Conservation (phyloP, 805 yeast genomes). For the Saturnispora halmiae region DNA sequence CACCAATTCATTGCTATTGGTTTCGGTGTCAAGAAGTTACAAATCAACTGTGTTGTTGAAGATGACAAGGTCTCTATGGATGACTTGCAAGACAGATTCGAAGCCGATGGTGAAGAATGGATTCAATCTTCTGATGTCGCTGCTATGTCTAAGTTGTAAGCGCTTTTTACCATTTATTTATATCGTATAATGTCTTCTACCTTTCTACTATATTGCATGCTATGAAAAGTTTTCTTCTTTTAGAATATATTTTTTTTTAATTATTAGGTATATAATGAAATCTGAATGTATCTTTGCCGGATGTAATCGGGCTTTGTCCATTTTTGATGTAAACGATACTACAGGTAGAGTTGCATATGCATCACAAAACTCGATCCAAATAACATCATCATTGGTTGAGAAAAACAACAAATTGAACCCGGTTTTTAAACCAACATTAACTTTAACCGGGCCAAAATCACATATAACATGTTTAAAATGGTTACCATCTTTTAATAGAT, state of each 20-base stretch:
- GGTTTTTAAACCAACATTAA: constrained; percentile 40
- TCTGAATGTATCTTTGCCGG: constrained; percentile 61
- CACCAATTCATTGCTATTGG: constrained; percentile 94
- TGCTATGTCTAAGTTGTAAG: constrained; percentile 96
- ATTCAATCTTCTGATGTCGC: constrained; percentile 98
- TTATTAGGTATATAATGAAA: neutral
- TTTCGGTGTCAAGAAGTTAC: constrained; percentile 98
- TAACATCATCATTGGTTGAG: constrained; percentile 51
- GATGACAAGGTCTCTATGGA: constrained; percentile 92
- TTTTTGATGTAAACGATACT: constrained; percentile 40
- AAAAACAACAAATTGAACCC: constrained; percentile 21
- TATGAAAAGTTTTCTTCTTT: neutral
- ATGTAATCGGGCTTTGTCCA: constrained; percentile 58
- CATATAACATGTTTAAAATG: constrained; percentile 63
- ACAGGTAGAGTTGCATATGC: constrained; percentile 55
- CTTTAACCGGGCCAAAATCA: constrained; percentile 52
- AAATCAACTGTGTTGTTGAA: constrained; percentile 96
- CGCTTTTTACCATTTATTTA: neutral
- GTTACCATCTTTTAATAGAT: constrained; percentile 34
- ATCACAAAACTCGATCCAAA: constrained; percentile 54
- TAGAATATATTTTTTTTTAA: neutral
- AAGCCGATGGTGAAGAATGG: constrained; percentile 90
- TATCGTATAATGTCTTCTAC: no score
- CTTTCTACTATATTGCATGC: no score
- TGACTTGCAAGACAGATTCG: constrained; percentile 67